Conservation (phyloP, 176 grass and related monocot genomes). For the Musa itinerans region DNA sequence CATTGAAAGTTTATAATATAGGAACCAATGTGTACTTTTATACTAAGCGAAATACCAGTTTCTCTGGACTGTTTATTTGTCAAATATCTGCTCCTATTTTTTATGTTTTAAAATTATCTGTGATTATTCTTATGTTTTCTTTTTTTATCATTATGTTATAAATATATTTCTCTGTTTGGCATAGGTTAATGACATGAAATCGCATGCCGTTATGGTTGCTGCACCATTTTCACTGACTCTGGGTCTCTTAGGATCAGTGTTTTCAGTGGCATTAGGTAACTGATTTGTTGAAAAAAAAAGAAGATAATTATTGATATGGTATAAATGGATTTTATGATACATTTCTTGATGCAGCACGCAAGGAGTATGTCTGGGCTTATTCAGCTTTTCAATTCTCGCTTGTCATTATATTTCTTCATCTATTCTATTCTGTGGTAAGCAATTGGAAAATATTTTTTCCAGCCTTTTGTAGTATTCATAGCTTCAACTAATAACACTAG, state of each 20-base stretch:
- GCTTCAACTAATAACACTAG: background rate
- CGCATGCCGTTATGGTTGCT: slow-evolving; percentile 19
- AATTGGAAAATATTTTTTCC: background rate
- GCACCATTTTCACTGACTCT: slow-evolving; percentile 29
- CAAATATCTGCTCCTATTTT: too few species aligned
- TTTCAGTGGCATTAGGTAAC: slow-evolving; percentile 15
- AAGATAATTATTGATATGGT: background rate
- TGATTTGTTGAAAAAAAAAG: background rate
- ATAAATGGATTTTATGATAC: background rate
- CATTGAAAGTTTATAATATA: too few species aligned
- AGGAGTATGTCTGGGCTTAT: slow-evolving; percentile 18
- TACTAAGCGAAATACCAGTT: too few species aligned
- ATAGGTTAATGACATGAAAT: slow-evolving; percentile 19
- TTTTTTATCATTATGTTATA: background rate
- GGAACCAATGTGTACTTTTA: too few species aligned
- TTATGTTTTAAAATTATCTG: too few species aligned
- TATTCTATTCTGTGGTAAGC: slow-evolving; percentile 21
- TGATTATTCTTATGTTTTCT: background rate
- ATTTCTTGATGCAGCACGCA: slow-evolving; percentile 13
- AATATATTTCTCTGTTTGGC: background rate
- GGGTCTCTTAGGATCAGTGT: slow-evolving; percentile 21
- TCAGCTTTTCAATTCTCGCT: slow-evolving; percentile 19
- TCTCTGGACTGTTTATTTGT: too few species aligned
- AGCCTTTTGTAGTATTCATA: background rate
- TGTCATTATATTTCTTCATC: slow-evolving; percentile 14